Conservation (phyloP, 202 grass and related monocot species). For the Panicum virgatum region DNA sequence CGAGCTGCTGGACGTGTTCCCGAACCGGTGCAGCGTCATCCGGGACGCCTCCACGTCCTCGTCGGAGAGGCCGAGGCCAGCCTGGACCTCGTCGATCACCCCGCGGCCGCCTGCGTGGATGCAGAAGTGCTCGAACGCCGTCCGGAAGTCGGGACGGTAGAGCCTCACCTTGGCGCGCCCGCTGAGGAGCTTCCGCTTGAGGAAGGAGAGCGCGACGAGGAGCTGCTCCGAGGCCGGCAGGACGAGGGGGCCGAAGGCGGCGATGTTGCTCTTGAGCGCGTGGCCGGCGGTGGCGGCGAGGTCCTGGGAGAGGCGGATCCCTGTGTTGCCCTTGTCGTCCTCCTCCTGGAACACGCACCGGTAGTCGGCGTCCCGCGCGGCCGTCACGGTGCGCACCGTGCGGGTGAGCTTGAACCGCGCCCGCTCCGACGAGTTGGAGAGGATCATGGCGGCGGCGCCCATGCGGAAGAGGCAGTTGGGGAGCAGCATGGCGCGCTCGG, state of each 20-base stretch:
- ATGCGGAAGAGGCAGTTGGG: constrained; percentile 79
- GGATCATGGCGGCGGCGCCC: constrained; percentile 61
- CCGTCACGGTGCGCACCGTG: constrained; percentile 63
- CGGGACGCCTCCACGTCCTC: constrained; percentile 80
- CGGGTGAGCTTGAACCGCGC: constrained; percentile 51
- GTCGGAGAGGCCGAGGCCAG: constrained; percentile 65
- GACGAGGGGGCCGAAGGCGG: constrained; percentile 62
- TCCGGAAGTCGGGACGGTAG: constrained; percentile 60
- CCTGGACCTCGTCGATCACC: constrained; percentile 90
- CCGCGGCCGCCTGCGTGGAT: constrained; percentile 40
- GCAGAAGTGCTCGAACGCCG: constrained; percentile 4
- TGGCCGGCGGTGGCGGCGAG: constrained; percentile 62
- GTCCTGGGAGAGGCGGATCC: constrained; percentile 66
- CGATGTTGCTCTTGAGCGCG: constrained; percentile 74
- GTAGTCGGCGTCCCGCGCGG: constrained; percentile 57
- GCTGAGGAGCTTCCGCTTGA: constrained; percentile 35
- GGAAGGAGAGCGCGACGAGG: constrained; percentile 42
- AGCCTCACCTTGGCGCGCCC: constrained; percentile 48
- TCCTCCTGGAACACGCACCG: constrained; percentile 72
- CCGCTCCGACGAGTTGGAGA: constrained; percentile 35
- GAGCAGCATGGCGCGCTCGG: constrained; percentile 59
- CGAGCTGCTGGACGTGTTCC: constrained; percentile 95
- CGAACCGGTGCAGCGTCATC: constrained; percentile 92
- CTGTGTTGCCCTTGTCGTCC: constrained; percentile 49
- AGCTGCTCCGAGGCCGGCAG: constrained; percentile 68